Evolutionary conservation across 331 rosid genomes (phyloP).

Genomic region (Phaseolus coccineus): DNA sequence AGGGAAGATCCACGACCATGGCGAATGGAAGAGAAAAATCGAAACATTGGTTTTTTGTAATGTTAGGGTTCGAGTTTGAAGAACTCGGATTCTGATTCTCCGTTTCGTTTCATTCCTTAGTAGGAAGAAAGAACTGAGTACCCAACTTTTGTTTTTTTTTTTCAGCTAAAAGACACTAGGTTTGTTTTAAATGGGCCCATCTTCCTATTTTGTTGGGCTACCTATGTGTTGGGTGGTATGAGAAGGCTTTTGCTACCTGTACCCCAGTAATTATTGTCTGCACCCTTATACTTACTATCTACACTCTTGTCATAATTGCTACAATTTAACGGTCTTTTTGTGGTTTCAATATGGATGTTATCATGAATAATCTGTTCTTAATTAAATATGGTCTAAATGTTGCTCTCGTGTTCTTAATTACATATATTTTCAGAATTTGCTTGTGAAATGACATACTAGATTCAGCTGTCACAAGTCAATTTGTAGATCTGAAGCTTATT

Average conservation of each 20-base stretch:
- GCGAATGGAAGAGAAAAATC: conserved; percentile 37
- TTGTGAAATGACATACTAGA: conserved; percentile 17
- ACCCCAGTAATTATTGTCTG: too few species aligned
- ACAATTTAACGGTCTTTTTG: conserved; percentile 4
- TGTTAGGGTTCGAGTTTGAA: conserved; percentile 22
- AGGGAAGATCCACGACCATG: conserved; percentile 40
- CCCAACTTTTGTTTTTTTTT: background rate
- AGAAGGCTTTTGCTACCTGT: too few species aligned
- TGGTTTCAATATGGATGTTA: conserved; percentile 35
- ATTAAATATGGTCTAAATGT: conserved; percentile 16
- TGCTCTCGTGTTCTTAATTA: background rate
- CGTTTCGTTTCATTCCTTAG: background rate
- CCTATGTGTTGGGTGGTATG: too few species aligned
- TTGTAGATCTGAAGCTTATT: conserved; percentile 31
- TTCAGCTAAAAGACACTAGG: background rate
- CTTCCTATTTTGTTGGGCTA: background rate
- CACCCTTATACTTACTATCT: too few species aligned
- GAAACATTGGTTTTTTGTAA: conserved; percentile 18
- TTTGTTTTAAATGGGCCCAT: background rate
- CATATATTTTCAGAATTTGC: conserved; percentile 4
- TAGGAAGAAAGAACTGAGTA: background rate
- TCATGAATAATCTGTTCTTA: conserved; percentile 17
- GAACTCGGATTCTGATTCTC: background rate
- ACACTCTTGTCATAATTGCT: background rate
- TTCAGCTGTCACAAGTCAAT: conserved; percentile 30